Base-by-base conservation (phyloP, 2,329 filamentous ascomycete genomes). In the Pseudopithomyces chartarum region DNA sequence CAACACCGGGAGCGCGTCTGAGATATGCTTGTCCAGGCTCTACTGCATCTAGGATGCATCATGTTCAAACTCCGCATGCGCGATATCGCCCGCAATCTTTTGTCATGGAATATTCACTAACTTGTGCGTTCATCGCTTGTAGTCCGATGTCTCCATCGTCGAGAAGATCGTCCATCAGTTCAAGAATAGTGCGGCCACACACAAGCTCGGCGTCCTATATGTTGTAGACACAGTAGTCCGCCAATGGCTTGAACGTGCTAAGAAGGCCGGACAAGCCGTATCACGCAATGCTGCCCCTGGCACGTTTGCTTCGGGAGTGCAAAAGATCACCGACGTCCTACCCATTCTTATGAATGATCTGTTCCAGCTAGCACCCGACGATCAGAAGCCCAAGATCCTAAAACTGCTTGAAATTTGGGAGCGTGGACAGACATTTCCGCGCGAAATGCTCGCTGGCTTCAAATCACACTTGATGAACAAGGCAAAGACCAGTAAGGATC, bases 221-320 rank as follows among this genome's bases (percentile, higher is more conserved):
- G 93, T 98, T 81, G 91, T 99, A 93, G 95, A 99, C 85, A 97
- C 94, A 83, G 93, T 99, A 86, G 94, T 93, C 78, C 92, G 95
- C 80, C 94, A 96, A 82, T 99, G 95, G 94, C 88, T 97, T 82
- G 94, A 98, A 78, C 90, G 92, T 80, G 94, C 95, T 73, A 95
- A 93, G 80, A 86, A 88, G 73, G 85, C 90, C 66, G 91, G 90
- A 71, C 93, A 98, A 65, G 74, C 78, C 76, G 80, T 89, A 73
- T 86, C 92, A 78, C 90, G 90, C 80, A 88, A 85, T 78, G 92
- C 93, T 65, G 87, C 89, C 65, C 91, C 96, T 80, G 95, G 95
- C 75, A 97, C 93, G 54, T 97, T 89, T 84, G 92, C 92, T 74
- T 93, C 93, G 69, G 95, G 94, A 70, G 92, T 98, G 74, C 89